Base-by-base conservation (phyloP, 768 basidiomycete genomes). In the Collybiopsis confluens region DNA sequence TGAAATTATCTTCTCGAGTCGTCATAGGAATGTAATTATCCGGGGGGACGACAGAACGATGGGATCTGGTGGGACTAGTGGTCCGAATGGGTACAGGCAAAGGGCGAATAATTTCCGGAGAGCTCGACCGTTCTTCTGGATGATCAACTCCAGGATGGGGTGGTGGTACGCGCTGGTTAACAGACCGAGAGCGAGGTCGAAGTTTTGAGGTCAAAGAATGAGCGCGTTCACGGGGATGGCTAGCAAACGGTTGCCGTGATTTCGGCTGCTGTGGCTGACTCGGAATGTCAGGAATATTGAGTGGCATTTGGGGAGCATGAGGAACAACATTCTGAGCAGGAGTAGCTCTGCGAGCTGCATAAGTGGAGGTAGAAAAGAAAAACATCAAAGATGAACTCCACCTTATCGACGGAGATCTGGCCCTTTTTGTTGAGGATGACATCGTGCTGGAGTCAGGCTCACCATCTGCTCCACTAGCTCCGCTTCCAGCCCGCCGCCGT, bases 21-120 rank as follows among this genome's bases (percentile, higher is more conserved):
- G 42, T 52, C 26, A 36, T 52, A 11, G 50, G 50, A 26, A 52
- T 52, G n/a, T 52, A 52, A 26, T 52, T 52, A 52, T 52, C 50
- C 7, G 50, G 50, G 20, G 50, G 50, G 30, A 52, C 30, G 15
- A 16, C n/a, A 8, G 50, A 42, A 18, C 18, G 41, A 28, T 52
- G 50, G n/a, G 50, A 52, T 21, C 40, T 41, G 26, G 20, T 24
- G 13, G 44, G 44, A 21, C 50, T 52, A 2, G 40, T 30, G 9
- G 26, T 6, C 26, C 24, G 38, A 23, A 18, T 41, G 21, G 35
- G 24, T 10, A 27, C 26, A 41, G 50, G 41, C 2, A 52, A 15
- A 41, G 50, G 50, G 18, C 30, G 50, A 18, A 52, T 52, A 2
- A 41, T 36, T 21, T 52, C 50, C 13, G 50, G 50, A 16, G 50